These are phyloP conservation scores for Schoenoplectus tabernaemontani DNA, from an alignment of 202 grass and related monocot genomes.

Conservation along the genomic window DNA sequence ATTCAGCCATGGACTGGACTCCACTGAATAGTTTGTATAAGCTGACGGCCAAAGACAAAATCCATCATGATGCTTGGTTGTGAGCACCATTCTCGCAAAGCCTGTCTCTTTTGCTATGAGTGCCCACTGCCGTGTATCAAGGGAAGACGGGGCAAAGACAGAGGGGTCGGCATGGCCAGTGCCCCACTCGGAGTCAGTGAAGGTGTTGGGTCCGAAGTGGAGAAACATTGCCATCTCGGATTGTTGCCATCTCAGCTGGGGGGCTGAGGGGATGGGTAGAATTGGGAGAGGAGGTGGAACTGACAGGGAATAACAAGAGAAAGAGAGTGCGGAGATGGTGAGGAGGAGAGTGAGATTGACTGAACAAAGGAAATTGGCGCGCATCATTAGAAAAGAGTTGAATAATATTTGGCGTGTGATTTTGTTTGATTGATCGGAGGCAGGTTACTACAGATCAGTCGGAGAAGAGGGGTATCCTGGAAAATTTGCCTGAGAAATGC, in stretches of 20 bases:
- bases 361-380: neutral
- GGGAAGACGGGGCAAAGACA: conserved; percentile 54
- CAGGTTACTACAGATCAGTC: neutral
- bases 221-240: conserved; percentile 91
- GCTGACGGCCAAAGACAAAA: conserved; percentile 97
- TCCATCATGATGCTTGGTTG: conserved; percentile 89
- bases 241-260: conserved; percentile 81
- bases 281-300: conserved; percentile 57
- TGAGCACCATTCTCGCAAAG: conserved; percentile 69
- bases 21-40: conserved; percentile 72
- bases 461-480: neutral
- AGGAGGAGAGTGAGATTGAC: conserved; percentile 21
- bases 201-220: conserved; percentile 97
- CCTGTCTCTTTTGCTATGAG: conserved; percentile 45
- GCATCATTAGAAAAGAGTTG: conserved; percentile 23
- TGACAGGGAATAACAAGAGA: conserved; percentile 8
- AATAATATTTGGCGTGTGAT: neutral
- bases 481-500: neutral
- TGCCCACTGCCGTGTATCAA: conserved; percentile 80
- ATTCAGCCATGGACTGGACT: conserved; percentile 55
- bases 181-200: conserved; percentile 94
- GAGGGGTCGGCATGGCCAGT: conserved; percentile 52
- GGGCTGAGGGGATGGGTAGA: conserved; percentile 58
- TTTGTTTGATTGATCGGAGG: conserved; percentile 6
- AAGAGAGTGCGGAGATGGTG: conserved; percentile 13